These are phyloP conservation scores for Apophysomyces sp. DNA, from an alignment of 371 early-diverging fungal species.

Conservation along the genomic window DNA sequence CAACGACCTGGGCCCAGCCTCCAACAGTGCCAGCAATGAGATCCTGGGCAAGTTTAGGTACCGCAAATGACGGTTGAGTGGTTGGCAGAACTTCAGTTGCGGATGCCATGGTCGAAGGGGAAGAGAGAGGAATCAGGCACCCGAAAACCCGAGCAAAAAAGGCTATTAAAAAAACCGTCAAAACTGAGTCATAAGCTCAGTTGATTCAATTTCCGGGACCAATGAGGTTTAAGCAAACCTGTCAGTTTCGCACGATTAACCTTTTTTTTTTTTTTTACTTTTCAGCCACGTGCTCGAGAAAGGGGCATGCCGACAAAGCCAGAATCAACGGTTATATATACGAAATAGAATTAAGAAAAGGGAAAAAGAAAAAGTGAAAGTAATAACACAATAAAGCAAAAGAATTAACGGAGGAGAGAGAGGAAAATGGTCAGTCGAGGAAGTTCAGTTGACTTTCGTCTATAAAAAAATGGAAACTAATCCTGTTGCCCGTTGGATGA, in stretches of 20 bases:
- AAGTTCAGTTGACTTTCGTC: no score
- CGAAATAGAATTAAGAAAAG: no score
- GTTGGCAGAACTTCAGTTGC: neutral
- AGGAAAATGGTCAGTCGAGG: no score
- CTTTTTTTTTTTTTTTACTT: no score
- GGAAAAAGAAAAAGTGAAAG: conserved; percentile 14
- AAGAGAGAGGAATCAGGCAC: neutral
- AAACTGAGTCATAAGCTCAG: neutral
- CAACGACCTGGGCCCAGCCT: conserved; percentile 84
- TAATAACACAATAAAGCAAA: no score
- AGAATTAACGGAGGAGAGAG: no score
- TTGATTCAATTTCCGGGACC: neutral
- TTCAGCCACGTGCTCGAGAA: no score
- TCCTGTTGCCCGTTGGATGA: no score
- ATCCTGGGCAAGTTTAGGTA: conserved; percentile 61
- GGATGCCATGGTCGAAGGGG: conserved; percentile 1
- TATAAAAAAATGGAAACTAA: no score
- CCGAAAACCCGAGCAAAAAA: neutral
- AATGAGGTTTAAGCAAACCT: neutral
- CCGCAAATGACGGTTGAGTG: conserved; percentile 13
- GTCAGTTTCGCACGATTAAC: conserved; percentile 5
- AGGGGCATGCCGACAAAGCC: no score
- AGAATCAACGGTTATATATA: no score
- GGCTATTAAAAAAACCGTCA: neutral
- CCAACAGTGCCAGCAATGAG: conserved; percentile 83